Percentiles rank a stretch among this genome's conserved stretches.
These are phyloP conservation scores for Pseudonitzschia delicatissima DNA, from an alignment of 108 stramenopile genomes.

Conservation along the genomic window DNA sequence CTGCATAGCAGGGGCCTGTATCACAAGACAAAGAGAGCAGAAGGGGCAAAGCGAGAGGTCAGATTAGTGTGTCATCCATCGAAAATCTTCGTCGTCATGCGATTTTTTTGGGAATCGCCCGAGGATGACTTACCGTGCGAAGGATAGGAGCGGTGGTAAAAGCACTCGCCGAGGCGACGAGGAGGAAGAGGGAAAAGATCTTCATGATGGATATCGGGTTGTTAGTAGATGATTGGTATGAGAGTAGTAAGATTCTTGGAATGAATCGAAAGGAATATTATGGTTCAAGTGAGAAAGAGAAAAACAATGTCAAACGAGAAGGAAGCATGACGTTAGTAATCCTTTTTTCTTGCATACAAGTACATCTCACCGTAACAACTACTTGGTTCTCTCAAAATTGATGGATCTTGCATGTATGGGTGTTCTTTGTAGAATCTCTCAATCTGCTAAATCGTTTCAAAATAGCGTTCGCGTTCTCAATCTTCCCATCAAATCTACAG, in stretches of 20 bases:
- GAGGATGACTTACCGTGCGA: conserved; percentile 9
- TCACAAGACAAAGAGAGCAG: neutral
- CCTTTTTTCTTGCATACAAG: too few relatives aligned
- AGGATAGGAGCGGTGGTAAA: conserved; percentile 7
- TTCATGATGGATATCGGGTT: conserved; percentile 5
- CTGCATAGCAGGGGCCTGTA: neutral
- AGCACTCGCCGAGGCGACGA: conserved; percentile 16
- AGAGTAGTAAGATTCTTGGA: neutral
- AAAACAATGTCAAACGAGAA: too few relatives aligned
- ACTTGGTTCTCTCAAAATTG: too few relatives aligned
- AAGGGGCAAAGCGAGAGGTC: neutral
- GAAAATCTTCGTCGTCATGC: neutral
- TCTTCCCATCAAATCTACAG: too few relatives aligned
- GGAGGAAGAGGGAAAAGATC: conserved; percentile 9
- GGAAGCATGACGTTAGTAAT: too few relatives aligned
- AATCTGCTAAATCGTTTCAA: too few relatives aligned
- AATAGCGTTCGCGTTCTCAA: too few relatives aligned
- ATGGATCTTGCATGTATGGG: too few relatives aligned
- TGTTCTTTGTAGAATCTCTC: too few relatives aligned
- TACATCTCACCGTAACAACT: too few relatives aligned
- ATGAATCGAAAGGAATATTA: neutral
- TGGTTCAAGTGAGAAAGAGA: too few relatives aligned
- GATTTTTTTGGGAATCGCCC: too few relatives aligned
- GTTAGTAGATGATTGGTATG: neutral
- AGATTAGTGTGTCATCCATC: neutral